Evolutionary conservation across 2,329 filamentous ascomycete species (phyloP).

Genomic region (Penicillium sp.): DNA sequence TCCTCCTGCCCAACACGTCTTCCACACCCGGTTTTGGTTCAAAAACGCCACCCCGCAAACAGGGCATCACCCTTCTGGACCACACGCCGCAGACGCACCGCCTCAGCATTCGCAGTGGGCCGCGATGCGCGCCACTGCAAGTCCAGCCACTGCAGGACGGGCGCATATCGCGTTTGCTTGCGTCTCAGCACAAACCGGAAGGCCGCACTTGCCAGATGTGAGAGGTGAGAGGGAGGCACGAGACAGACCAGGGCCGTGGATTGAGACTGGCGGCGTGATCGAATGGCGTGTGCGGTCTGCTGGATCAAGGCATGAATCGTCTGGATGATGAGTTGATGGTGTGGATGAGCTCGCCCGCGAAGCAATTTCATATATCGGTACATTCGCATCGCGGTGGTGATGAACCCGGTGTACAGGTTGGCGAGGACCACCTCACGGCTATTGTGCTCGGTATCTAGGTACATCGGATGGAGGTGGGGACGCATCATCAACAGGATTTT

Average conservation of each 20-base stretch:
- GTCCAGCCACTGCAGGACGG: constrained; percentile 64
- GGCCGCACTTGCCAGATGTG: constrained; percentile 62
- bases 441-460: constrained; percentile 62
- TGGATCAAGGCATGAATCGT: constrained; percentile 62
- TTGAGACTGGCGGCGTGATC: constrained; percentile 36
- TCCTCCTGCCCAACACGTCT: neutral
- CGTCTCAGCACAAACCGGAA: constrained; percentile 62
- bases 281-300: constrained; percentile 59
- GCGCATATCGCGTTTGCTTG: constrained; percentile 64
- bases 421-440: constrained; percentile 58
- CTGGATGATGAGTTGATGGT: constrained; percentile 54
- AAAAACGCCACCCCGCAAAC: constrained; percentile 36
- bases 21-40: constrained; percentile 1
- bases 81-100: constrained; percentile 29
- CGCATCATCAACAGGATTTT: constrained; percentile 73
- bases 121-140: constrained; percentile 40
- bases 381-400: constrained; percentile 70
- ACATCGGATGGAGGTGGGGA: constrained; percentile 64
- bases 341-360: constrained; percentile 47
- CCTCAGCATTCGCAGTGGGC: constrained; percentile 30
- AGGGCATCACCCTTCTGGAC: constrained; percentile 28
- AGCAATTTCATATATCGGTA: constrained; percentile 58
- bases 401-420: constrained; percentile 71
- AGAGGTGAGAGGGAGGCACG: constrained; percentile 55
- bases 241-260: constrained; percentile 46